Percentiles rank a stretch among this genome's conserved stretches.
phyloP scores from a whole-genome alignment of 106 monocot species.

The Allium cepa region DNA sequence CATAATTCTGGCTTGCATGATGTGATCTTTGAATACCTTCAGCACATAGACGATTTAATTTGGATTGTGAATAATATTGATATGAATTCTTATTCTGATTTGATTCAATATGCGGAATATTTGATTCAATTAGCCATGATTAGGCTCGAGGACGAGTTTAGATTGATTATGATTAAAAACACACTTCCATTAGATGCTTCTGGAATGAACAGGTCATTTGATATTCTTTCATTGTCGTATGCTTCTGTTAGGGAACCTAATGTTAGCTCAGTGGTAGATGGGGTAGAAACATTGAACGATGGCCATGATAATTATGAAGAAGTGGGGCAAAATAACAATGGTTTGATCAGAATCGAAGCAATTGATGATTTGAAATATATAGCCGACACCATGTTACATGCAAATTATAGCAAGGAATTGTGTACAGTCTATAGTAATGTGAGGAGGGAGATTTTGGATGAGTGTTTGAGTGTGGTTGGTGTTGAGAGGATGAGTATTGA shows the following conservation, averaged over 20 bases:
- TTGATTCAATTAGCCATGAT: slow-evolving; percentile 60
- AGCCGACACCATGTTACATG: slow-evolving; percentile 14
- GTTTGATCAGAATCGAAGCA: slow-evolving; percentile 29
- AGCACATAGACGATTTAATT: slow-evolving; percentile 53
- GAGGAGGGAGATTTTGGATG: slow-evolving; percentile 29
- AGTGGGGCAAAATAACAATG: background rate
- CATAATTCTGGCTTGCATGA: slow-evolving; percentile 38
- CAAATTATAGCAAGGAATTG: slow-evolving; percentile 8
- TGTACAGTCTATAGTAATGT: slow-evolving; percentile 10
- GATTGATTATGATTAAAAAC: slow-evolving; percentile 46
- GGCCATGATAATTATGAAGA: background rate
- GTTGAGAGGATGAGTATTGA: slow-evolving; percentile 43
- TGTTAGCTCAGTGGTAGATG: slow-evolving; percentile 1
- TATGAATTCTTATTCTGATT: background rate
- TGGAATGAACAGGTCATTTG: slow-evolving; percentile 19
- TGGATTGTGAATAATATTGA: slow-evolving; percentile 6
- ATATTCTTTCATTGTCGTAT: slow-evolving; percentile 4
- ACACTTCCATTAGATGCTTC: slow-evolving; percentile 40
- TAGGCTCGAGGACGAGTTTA: slow-evolving; percentile 76
- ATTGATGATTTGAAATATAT: slow-evolving; percentile 37
- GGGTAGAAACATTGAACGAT: background rate
- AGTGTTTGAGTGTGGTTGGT: slow-evolving; percentile 27
- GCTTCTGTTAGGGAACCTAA: slow-evolving; percentile 16
- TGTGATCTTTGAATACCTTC: slow-evolving; percentile 49
- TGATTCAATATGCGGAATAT: slow-evolving; percentile 39